Conservation (phyloP, 2,329 filamentous ascomycete genomes). For the Pyricularia pennisetigena region DNA sequence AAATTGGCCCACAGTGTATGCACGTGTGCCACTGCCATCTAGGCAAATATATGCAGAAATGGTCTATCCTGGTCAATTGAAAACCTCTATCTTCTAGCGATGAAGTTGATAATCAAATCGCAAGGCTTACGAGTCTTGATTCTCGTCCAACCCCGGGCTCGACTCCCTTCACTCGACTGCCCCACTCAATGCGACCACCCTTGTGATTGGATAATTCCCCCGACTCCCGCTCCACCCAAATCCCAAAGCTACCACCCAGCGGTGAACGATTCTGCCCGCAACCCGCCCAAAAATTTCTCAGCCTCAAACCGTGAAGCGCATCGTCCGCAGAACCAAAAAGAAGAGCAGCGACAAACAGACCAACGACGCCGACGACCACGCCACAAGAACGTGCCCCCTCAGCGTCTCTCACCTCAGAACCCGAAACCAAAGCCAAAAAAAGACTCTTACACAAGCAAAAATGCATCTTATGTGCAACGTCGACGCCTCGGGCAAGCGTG, state of each 20-base stretch:
- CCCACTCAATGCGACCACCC: not conserved
- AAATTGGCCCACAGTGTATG: not conserved
- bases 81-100: not conserved
- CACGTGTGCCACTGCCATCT: not conserved
- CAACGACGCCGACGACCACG: not conserved
- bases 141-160: no score
- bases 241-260: not conserved
- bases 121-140: not conserved
- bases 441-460: conserved; percentile 6
- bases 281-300: not conserved
- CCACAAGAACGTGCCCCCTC: no score
- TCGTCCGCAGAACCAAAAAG: not conserved
- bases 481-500: conserved; percentile 71
- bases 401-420: not conserved
- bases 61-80: not conserved
- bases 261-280: not conserved
- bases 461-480: conserved; percentile 76
- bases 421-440: not conserved
- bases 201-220: not conserved
- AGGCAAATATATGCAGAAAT: not conserved
- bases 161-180: not conserved
- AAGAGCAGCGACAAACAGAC: not conserved
- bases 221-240: not conserved
- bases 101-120: not conserved
- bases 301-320: not conserved